Conservation (phyloP, 768 basidiomycete genomes). For the Leucosporidium yakuticum region DNA sequence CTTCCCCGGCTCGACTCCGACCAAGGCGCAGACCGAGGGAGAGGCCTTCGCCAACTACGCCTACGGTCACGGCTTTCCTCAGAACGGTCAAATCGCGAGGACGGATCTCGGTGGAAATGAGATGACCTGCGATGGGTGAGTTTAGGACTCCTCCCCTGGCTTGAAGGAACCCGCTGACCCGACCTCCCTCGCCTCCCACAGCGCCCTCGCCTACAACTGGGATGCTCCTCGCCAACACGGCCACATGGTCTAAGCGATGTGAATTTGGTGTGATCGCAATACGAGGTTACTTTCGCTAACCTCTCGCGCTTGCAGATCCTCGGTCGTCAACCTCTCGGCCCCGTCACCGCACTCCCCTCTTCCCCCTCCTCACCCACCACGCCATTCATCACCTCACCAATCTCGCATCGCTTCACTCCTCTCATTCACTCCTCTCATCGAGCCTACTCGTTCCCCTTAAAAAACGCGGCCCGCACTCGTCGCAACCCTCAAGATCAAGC, state of each 20-base stretch:
- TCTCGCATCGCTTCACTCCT: background rate
- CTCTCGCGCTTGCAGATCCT: background rate
- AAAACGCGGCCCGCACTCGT: background rate
- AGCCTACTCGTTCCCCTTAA: too few species aligned
- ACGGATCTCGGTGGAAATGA: background rate
- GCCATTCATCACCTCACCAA: background rate
- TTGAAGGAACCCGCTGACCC: background rate
- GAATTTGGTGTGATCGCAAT: background rate
- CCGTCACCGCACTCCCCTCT: background rate
- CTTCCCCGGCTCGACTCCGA: background rate
- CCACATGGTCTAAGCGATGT: background rate
- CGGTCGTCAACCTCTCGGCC: background rate
- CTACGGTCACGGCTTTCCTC: background rate
- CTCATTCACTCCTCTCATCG: too few species aligned
- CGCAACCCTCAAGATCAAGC: background rate
- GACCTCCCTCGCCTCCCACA: background rate
- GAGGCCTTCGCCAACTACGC: background rate
- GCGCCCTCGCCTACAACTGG: background rate
- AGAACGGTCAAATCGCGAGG: background rate
- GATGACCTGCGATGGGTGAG: constrained; percentile 1
- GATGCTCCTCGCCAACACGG: background rate
- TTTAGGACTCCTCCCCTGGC: background rate
- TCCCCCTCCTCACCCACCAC: background rate
- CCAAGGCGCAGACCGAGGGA: background rate
- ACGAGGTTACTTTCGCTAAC: background rate